phyloP scores from a whole-genome alignment of 73 alveolate genomes.

The Tetrahymena thermophila region DNA sequence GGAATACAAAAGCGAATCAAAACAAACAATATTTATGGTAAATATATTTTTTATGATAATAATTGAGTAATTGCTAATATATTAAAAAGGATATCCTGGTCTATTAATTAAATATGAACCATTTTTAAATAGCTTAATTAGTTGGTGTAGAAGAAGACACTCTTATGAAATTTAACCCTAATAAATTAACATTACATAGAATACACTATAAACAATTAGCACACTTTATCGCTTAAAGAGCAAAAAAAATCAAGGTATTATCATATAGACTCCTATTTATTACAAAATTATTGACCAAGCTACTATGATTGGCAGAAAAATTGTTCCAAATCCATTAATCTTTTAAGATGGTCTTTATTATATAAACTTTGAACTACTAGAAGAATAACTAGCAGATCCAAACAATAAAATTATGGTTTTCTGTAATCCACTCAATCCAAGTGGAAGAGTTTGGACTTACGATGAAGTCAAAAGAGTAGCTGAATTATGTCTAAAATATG shows the following conservation, averaged over 20 bases:
- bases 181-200: neutral
- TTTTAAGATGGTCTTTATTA: neutral
- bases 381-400: neutral
- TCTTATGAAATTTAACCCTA: neutral
- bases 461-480: neutral
- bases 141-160: neutral
- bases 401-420: neutral
- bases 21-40: neutral
- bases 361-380: neutral
- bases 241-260: neutral
- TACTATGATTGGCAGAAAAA: neutral
- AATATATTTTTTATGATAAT: too few relatives aligned
- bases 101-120: neutral
- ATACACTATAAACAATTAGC: neutral
- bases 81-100: neutral
- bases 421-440: neutral
- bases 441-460: neutral
- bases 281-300: neutral
- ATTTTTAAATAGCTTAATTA: neutral
- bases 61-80: too few relatives aligned
- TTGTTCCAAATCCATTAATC: neutral
- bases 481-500: neutral
- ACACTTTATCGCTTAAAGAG: neutral
- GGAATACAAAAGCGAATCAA: neutral
- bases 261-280: neutral